Evolutionary conservation across 148 eudicot genomes (phyloP).

Genomic region (Fagopyrum homotropicum): DNA sequence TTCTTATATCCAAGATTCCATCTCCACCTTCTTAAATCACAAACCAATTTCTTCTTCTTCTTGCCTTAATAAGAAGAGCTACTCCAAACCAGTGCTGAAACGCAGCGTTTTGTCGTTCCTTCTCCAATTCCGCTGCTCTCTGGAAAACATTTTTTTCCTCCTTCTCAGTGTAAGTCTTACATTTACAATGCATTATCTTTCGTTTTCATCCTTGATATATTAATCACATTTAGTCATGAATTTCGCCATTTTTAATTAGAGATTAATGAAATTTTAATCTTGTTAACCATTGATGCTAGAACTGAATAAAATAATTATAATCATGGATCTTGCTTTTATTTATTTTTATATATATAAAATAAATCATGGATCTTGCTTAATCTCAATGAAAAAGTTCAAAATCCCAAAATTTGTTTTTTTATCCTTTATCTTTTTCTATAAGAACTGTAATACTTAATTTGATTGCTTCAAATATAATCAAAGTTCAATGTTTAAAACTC

Average conservation of each 20-base stretch:
- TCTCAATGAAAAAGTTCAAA: constrained; percentile 7
- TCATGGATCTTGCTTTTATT: neutral
- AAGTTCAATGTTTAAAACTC: neutral
- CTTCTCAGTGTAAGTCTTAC: neutral
- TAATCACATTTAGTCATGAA: neutral
- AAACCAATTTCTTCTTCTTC: neutral
- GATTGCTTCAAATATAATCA: neutral
- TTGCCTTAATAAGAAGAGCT: neutral
- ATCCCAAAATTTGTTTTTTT: neutral
- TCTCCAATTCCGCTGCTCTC: neutral
- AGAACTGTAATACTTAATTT: neutral
- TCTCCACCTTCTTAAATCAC: neutral
- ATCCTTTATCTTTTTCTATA: neutral
- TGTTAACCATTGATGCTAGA: neutral
- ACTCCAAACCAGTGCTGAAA: neutral
- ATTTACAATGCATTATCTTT: too few species aligned
- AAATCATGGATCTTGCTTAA: neutral
- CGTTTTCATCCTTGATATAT: neutral
- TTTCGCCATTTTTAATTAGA: too few species aligned
- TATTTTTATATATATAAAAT: neutral
- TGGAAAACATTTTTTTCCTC: neutral
- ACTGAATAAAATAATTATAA: neutral
- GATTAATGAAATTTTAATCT: neutral
- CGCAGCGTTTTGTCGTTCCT: neutral
- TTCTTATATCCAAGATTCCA: neutral